Evolutionary conservation across 2,329 filamentous ascomycete genomes (phyloP).

Genomic region (Ceratocystis colombiana): DNA sequence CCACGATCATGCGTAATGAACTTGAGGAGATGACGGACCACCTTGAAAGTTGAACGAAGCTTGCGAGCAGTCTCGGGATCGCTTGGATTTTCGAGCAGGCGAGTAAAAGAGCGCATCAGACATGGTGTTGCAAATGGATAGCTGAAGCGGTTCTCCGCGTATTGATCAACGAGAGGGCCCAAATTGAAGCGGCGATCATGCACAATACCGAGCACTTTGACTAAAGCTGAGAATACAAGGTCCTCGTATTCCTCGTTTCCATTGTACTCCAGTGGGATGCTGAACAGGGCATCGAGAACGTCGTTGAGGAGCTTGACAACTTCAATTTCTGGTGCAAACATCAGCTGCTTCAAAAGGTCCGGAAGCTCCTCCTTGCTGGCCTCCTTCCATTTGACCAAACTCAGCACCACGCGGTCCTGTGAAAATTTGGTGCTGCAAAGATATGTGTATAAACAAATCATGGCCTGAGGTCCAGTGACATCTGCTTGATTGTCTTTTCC

Average conservation of each 20-base stretch:
- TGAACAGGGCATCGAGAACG: conserved; percentile 84
- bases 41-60: conserved; percentile 85
- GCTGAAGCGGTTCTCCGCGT: conserved; percentile 79
- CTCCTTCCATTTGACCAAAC: conserved; percentile 78
- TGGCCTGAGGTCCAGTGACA: conserved; percentile 67
- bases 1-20: conserved; percentile 85
- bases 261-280: conserved; percentile 81
- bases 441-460: conserved; percentile 70
- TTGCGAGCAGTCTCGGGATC: conserved; percentile 76
- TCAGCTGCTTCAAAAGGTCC: conserved; percentile 65
- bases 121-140: conserved; percentile 88
- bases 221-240: conserved; percentile 78
- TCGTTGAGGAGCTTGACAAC: conserved; percentile 87
- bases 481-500: conserved; percentile 60
- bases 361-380: conserved; percentile 60
- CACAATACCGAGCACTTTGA: conserved; percentile 83
- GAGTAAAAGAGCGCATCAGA: conserved; percentile 73
- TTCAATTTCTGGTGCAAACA: conserved; percentile 94
- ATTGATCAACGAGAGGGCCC: conserved; percentile 80
- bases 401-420: conserved; percentile 77
- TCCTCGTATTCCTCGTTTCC: conserved; percentile 89
- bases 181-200: conserved; percentile 91
- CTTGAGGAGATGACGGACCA: conserved; percentile 82
- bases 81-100: conserved; percentile 70
- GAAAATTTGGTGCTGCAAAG: conserved; percentile 93